Evolutionary conservation across 75 land plant species (phyloP), one percentile per base, ranked within the genome.

Genomic region (Sequoia sempervirens): DNA sequence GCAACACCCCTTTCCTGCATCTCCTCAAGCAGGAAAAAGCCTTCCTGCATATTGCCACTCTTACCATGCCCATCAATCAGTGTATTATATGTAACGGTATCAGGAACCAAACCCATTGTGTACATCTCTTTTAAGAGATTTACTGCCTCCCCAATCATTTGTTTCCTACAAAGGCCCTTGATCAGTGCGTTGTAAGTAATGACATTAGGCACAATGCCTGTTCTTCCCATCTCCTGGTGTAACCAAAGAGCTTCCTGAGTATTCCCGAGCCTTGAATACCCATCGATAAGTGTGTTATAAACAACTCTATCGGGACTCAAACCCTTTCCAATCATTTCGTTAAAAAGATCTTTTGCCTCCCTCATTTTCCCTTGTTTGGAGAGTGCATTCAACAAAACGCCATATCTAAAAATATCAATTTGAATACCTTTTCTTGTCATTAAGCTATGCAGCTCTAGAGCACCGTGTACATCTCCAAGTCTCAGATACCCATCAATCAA

Each of bases 141-240:
- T 68, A 86, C 79, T 5, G 91, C 96, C 81, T 89, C 83, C 3
- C 69, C 86, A 84, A 92, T 89, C 32, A 86, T 87, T 46, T 89
- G 82, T 74, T 87, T 70, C 72, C 87, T 86, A 69, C 89, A 88
- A 52, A 88, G 89, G 32, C 91, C 95, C 53, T 88, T 84, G 18
- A 96, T 88, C 47, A 96, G 80, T 20, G 90, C 69, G 83, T 93
- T 93, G 58, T 84, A 96, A 20, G 93, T 93, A 18, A 90, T 80
- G 23, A 80, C 32, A 41, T 84, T 84, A 2, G 94, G 91, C 50
- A 26, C 76, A 46, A 90, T 37, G 36, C 86, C 85, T 53, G 1
- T 20, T 20, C 15, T 66, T 75, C 84, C 89, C 93, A 93, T 93
- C 18, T 72, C 13, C 61, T 89, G 83, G 53, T 87, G 13, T 1